Base-by-base conservation (phyloP, 495 filamentous ascomycete genomes). In the Penicillium lividum region DNA sequence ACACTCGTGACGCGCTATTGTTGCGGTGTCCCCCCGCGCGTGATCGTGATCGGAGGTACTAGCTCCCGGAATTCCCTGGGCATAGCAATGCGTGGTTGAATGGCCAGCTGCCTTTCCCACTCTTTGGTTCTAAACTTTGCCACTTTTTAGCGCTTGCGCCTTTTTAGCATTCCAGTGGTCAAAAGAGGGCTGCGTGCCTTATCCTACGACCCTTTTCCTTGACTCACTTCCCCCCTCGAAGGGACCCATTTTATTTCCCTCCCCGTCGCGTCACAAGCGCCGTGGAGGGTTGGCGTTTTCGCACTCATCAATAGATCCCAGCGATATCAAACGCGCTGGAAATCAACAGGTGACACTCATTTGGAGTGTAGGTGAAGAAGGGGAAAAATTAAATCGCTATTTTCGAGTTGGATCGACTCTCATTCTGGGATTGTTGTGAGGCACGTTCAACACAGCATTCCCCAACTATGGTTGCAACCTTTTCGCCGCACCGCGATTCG, bases 401-500 rank as follows among this genome's bases (percentile, higher is more conserved):
- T 51, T 42, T 33, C 45, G 52, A 25, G 4, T 53, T 53, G 53
- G 57, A 44, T 54, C 54, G 16, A 18, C 51, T 60, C 34, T 61
- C 54, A 62, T 68, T 67, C 57, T 65, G 45, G 42, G 55, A 51
- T 60, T 60, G 51, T 61, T 63, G 54, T 49, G 51, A 59, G 40
- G 52, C 53, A 59, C 48, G 15, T 54, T 50, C 44, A 64, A 25
- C 66, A 62, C 62, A 68, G 62, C 65, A 68, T 68, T 65, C 62
- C 57, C 51, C 51, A 51, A 70, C 64, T 59, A 82, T 83, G 80
- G 80, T 81, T 58, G 78, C 75, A 48, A 80, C 80, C 45, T 80
- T 77, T 63, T 81, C 81, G 61, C 77, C 81, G 51, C 80, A 81
- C 65, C 76, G 79, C 58, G 81, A 83, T 72, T 85, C 87, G 57